These are phyloP conservation scores for Xylaria acuta DNA, from an alignment of 495 filamentous ascomycete genomes.

Conservation along the genomic window DNA sequence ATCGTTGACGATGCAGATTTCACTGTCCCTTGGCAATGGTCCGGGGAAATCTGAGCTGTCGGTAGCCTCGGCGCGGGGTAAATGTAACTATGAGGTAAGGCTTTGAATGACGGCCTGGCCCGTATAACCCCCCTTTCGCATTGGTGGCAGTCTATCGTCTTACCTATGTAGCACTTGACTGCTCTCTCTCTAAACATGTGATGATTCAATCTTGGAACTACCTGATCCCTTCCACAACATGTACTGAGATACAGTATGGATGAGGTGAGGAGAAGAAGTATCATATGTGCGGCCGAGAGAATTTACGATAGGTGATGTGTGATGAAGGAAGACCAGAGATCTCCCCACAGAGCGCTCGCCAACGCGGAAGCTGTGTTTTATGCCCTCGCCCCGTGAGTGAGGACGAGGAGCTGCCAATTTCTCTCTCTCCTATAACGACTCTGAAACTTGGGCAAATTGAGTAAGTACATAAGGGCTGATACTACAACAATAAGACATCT, in stretches of 20 bases:
- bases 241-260: not conserved
- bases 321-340: not conserved
- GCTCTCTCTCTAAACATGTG: no score
- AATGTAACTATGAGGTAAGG: slow-evolving; percentile 3
- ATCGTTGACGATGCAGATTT: not conserved
- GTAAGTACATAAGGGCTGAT: not conserved
- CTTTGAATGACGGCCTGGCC: no score
- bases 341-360: not conserved
- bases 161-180: no score
- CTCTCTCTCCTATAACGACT: not conserved
- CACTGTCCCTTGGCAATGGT: not conserved
- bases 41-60: not conserved
- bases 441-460: not conserved
- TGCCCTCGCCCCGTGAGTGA: not conserved
- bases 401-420: not conserved
- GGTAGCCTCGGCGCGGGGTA: slow-evolving; percentile 4
- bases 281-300: not conserved
- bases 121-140: no score
- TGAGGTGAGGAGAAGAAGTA: not conserved
- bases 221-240: not conserved
- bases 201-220: not conserved
- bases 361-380: not conserved
- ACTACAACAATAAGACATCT: not conserved
- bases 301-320: not conserved
- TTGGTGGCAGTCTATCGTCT: no score